These are phyloP conservation scores for Boeremia exigua DNA, from an alignment of 2,329 filamentous ascomycete genomes.

Conservation along the genomic window DNA sequence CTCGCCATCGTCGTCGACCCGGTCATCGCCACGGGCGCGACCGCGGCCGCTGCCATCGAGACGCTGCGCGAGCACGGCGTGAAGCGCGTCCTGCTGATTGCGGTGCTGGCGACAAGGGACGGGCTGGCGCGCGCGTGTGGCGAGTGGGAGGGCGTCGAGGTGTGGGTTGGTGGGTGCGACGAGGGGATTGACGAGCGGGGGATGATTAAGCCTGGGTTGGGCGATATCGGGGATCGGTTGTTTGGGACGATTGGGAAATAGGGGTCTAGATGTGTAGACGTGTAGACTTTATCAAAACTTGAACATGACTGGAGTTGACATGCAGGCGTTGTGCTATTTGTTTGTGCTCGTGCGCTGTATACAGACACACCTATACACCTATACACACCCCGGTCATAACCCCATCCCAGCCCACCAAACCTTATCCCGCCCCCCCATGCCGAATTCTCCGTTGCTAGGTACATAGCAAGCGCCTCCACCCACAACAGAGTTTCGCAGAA, in stretches of 20 bases:
- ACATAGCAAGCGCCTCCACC: no score
- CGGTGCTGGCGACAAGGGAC: constrained; percentile 72
- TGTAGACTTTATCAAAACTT: no score
- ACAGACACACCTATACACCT: no score
- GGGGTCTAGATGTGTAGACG: no score
- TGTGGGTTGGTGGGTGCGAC: constrained; percentile 87
- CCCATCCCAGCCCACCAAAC: no score
- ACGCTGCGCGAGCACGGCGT: constrained; percentile 91
- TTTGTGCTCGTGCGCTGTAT: no score
- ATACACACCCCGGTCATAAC: no score
- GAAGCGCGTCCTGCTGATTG: constrained; percentile 76
- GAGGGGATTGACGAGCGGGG: constrained; percentile 74
- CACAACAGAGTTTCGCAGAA: no score
- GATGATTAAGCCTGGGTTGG: constrained; percentile 89
- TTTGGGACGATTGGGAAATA: constrained; percentile 89
- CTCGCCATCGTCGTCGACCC: constrained; percentile 89
- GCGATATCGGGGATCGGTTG: constrained; percentile 88
- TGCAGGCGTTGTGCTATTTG: no score
- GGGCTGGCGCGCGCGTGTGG: constrained; percentile 75
- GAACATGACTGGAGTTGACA: no score
- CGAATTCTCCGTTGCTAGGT: no score
- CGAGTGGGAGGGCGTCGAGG: constrained; percentile 78
- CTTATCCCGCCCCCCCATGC: no score
- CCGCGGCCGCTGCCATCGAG: constrained; percentile 86
- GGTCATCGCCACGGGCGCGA: constrained; percentile 91